These are phyloP conservation scores for Scheffersomyces amazonensis DNA, from an alignment of 805 yeast species.

Conservation along the genomic window DNA sequence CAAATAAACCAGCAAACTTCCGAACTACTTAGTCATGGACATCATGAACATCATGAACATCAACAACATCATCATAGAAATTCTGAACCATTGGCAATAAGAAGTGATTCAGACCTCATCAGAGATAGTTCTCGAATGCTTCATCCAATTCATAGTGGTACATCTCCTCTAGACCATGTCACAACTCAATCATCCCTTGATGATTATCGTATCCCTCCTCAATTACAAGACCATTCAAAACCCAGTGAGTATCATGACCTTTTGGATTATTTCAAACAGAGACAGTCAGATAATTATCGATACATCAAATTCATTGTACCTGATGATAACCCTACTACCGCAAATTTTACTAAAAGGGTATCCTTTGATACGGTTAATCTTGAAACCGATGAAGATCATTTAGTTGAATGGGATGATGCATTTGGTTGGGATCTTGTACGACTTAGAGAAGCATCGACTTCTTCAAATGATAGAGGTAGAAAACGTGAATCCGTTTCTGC, in stretches of 20 bases:
- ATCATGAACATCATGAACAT: not conserved
- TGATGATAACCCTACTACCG: constrained; percentile 3
- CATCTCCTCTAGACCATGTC: not conserved
- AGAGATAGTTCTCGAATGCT: not conserved
- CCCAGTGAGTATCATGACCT: constrained; percentile 8
- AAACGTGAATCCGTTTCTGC: constrained; percentile 14
- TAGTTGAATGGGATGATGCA: constrained; percentile 12
- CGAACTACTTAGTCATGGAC: not conserved
- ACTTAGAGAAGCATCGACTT: constrained; percentile 1
- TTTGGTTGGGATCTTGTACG: constrained; percentile 6
- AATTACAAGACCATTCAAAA: not conserved
- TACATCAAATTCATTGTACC: constrained; percentile 15
- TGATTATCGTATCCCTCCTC: not conserved
- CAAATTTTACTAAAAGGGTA: constrained; percentile 33
- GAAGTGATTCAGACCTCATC: constrained; percentile 1
- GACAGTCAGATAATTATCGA: constrained; percentile 21
- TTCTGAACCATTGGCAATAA: not conserved
- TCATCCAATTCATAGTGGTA: too few species aligned
- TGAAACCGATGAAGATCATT: constrained; percentile 20
- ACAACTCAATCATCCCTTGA: not conserved
- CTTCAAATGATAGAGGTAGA: constrained; percentile 4
- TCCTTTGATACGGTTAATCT: constrained; percentile 54
- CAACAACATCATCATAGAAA: not conserved
- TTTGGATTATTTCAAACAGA: constrained; percentile 11
- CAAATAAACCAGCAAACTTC: not conserved